Base-by-base conservation (phyloP, 2,329 filamentous ascomycete species). In the Stemphylium beticola region DNA sequence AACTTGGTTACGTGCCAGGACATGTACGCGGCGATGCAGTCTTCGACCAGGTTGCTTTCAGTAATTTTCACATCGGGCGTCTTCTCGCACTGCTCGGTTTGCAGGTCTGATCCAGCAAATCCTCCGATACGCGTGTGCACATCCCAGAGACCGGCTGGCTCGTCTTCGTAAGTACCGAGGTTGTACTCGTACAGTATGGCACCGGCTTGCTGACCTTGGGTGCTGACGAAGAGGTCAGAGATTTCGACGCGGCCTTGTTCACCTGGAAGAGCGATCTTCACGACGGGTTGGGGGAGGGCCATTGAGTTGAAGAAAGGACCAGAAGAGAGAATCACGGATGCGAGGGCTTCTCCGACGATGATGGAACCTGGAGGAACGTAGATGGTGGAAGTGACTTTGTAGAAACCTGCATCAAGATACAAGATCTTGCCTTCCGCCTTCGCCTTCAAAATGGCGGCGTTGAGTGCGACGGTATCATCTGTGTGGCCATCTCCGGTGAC, bases 71-170 rank as follows among this genome's bases (percentile, higher is more conserved):
- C 77, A 37, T 82, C 80, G 12, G 90, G 89, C 32, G 87, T 89
- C 82, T 95, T 96, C 66, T 83, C 76, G 78, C 93, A 97, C 49
- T 83, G 86, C 69, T 90, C 82, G 11, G 87, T 88, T 75, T 95
- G 90, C 12, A 97, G 81, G 57, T 88, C 75, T 11, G 91, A 93
- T 49, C 92, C 92, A 1, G 88, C 86, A 44, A 88, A 86, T 34
- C 92, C 92, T 60, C 91, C 92, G 65, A 96, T 84, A 62, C 92
- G 89, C 73, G 91, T 87, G 78, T 96, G 92, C 5, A 92, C 88
- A 68, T 96, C 92, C 89, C 91, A 96, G 76, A 96, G 85, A 40
- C 85, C 91, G 11, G 86, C 85, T 1, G 88, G 85, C 33, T 88
- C 88, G 45, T 86, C 82, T 4, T 32, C 50, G 7, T 64, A 61